A percentile compares a stretch with the other conserved stretches of the same genome.
These are phyloP conservation scores for Dentiscutata heterogama DNA, from an alignment of 371 early-diverging fungal species.

Conservation along the genomic window DNA sequence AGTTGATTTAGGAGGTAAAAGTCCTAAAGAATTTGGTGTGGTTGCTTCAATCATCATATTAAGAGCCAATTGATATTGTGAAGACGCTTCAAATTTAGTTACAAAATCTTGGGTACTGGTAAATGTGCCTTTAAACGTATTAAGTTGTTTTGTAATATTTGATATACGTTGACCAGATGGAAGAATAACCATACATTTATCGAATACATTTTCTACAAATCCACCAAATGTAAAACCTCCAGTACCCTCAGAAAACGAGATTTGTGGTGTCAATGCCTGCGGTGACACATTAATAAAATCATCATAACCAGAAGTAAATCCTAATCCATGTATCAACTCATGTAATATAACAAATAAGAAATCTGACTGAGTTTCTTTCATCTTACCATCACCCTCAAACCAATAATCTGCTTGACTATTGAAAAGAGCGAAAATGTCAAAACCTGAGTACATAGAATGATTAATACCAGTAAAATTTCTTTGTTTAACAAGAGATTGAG, in stretches of 20 bases:
- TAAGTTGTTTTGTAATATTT: neutral
- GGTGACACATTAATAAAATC: slow-evolving; percentile 47
- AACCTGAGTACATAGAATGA: neutral
- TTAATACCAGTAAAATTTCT: slow-evolving; percentile 46
- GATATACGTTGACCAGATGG: slow-evolving; percentile 4
- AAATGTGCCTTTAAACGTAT: slow-evolving; percentile 36
- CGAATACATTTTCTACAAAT: slow-evolving; percentile 46
- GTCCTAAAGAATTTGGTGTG: slow-evolving; percentile 36
- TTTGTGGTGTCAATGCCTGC: slow-evolving; percentile 48
- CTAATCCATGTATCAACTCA: slow-evolving; percentile 74
- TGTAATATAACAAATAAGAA: slow-evolving; percentile 68
- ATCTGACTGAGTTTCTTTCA: slow-evolving; percentile 60
- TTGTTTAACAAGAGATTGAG: slow-evolving; percentile 75
- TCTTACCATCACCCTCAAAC: slow-evolving; percentile 58
- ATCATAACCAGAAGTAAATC: slow-evolving; percentile 64
- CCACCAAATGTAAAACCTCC: neutral
- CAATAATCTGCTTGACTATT: slow-evolving; percentile 58
- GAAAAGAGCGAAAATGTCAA: slow-evolving; percentile 45
- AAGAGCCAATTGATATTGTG: slow-evolving; percentile 45
- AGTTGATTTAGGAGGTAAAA: slow-evolving; percentile 21
- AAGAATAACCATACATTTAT: slow-evolving; percentile 33
- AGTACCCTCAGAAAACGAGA: neutral
- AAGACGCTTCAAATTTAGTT: slow-evolving; percentile 19
- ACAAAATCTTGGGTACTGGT: neutral
- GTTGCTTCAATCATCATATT: slow-evolving; percentile 46